Evolutionary conservation across 2,329 filamentous ascomycete genomes (phyloP), one percentile per base, ranked within the genome.

Genomic region (Cladophialophora yegresii): DNA sequence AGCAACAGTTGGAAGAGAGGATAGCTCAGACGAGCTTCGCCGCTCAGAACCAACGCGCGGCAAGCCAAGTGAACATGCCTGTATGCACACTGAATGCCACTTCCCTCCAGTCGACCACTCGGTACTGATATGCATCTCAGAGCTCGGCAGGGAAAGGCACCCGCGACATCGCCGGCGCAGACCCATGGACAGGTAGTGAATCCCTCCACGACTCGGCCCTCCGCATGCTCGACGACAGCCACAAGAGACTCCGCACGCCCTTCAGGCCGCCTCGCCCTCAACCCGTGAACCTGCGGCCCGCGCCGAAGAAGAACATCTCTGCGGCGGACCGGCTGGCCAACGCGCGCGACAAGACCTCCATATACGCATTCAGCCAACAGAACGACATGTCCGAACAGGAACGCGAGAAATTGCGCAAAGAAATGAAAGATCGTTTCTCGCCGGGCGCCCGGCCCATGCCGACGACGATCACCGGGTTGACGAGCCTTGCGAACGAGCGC

Each of bases 401-500:
- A 75, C 85, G 85, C 40, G 89, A 91, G 69, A 86, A 87, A 13
- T 81, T 91, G 71, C 84, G 87, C 55, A 83, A 84, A 67, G 87
- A 95, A 73, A 84, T 98, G 64, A 88, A 89, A 43, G 92, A 96
- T 63, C 84, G 93, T 0, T 96, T 98, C 71, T 80, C 85, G 16
- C 88, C 93, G 0, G 85, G 83, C 1, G 89, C 87, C 2, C 84
- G 92, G 54, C 81, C 86, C 0, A 85, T 96, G 76, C 91, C 93
- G 1, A 89, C 87, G 62, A 87, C 90, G 0, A 79, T 98, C 1
- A 85, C 89, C 36, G 95, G 93, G 0, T 80, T 99, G 13, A 85
- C 89, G 3, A 90, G 90, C 0, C 77, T 98, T 57, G 95, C 95
- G 1, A 97, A 98, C 74, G 89, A 97, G 77, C 82, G 89, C 23